Percentiles rank a stretch among this genome's conserved stretches.
Conservation (phyloP, 2,329 filamentous ascomycete genomes). For the Bipolaris victoriae region DNA sequence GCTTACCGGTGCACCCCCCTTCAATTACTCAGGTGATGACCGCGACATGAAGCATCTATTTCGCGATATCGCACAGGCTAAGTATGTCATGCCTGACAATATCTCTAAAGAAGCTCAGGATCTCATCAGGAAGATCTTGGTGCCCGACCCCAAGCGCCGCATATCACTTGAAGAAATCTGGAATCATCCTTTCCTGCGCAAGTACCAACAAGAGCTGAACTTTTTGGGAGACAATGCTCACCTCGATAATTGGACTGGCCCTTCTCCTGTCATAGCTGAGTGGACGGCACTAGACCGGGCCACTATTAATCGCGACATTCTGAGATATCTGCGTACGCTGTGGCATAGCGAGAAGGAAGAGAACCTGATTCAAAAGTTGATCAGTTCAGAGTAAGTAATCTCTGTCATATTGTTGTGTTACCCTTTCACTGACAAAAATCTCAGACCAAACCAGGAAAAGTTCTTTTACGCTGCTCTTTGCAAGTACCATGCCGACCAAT, state of each 20-base stretch:
- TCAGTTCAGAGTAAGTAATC: constrained; percentile 51
- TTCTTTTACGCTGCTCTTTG: constrained; percentile 87
- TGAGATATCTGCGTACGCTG: constrained; percentile 85
- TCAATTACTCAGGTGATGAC: constrained; percentile 59
- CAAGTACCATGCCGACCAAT: constrained; percentile 80
- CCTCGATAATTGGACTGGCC: constrained; percentile 60
- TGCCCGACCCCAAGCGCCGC: constrained; percentile 76
- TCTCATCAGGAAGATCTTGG: constrained; percentile 79
- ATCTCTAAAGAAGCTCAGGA: constrained; percentile 74
- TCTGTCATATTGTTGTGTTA: too few relatives aligned
- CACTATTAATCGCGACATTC: constrained; percentile 79
- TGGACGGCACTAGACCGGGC: constrained; percentile 66
- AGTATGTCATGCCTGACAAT: constrained; percentile 54
- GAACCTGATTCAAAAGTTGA: constrained; percentile 71
- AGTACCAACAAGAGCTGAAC: constrained; percentile 75
- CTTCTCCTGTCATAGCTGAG: constrained; percentile 63
- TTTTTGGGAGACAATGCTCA: constrained; percentile 64
- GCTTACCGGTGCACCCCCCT: constrained; percentile 82
- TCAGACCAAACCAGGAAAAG: constrained; percentile 85
- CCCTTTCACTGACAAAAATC: constrained; percentile 4
- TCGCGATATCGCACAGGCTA: constrained; percentile 59
- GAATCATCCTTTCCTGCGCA: constrained; percentile 83
- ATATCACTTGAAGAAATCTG: constrained; percentile 84
- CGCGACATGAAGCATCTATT: constrained; percentile 68
- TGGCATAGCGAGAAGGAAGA: constrained; percentile 87